Conservation (phyloP, 1,284 basidiomycete species). For the Ustilago tritici region DNA sequence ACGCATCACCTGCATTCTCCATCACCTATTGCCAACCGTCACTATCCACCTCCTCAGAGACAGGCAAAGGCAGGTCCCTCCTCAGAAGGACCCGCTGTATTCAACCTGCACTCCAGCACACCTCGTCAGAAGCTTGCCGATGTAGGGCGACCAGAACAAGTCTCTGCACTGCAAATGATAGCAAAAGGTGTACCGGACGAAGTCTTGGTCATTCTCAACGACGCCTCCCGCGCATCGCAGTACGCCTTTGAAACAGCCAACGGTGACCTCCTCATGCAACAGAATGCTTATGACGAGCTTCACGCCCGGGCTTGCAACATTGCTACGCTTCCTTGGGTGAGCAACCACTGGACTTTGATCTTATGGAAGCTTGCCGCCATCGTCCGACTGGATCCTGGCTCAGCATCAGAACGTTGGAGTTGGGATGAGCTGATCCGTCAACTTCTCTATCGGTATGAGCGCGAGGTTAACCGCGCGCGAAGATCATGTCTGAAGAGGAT, state of each 20-base stretch:
- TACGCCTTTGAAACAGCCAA: conserved; percentile 52
- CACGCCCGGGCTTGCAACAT: conserved; percentile 67
- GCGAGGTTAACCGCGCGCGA: conserved; percentile 82
- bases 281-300: conserved; percentile 48
- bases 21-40: conserved; percentile 8
- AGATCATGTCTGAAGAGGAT: conserved; percentile 84
- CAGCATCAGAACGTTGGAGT: conserved; percentile 40
- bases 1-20: background rate
- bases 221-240: conserved; percentile 40
- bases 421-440: conserved; percentile 77
- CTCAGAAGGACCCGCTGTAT: conserved; percentile 24
- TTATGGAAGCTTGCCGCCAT: conserved; percentile 94
- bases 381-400: conserved; percentile 75
- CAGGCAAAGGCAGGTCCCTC: background rate
- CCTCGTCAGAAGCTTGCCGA: conserved; percentile 29
- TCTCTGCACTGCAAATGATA: conserved; percentile 41
- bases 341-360: conserved; percentile 89
- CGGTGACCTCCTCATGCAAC: conserved; percentile 34
- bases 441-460: conserved; percentile 89
- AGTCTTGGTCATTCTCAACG: conserved; percentile 49
- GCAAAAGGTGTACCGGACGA: conserved; percentile 57
- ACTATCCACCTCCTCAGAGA: conserved; percentile 10
- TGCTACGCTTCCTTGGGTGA: conserved; percentile 83
- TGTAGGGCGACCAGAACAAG: conserved; percentile 40
- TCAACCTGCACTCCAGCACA: conserved; percentile 2